Conservation (phyloP, 257 asterid species). For the Primulina tabacum region DNA sequence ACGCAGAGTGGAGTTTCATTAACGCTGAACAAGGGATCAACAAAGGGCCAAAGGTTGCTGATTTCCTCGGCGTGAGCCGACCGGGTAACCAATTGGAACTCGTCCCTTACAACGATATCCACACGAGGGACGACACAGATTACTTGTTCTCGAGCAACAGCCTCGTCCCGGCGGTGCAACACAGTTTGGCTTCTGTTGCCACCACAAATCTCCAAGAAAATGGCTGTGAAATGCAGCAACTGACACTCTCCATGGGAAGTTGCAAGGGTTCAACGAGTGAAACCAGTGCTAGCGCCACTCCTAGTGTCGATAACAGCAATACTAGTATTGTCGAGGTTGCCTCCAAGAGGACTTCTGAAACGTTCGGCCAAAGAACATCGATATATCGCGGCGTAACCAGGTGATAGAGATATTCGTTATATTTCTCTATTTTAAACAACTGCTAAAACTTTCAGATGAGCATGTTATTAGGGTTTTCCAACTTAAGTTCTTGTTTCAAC, state of each 20-base stretch:
- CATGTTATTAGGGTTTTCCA: too few species aligned
- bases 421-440: too few species aligned
- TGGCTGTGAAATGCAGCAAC: constrained; percentile 36
- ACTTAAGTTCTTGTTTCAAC: too few species aligned
- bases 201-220: constrained; percentile 41
- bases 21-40: constrained; percentile 27
- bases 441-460: too few species aligned
- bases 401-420: constrained; percentile 12
- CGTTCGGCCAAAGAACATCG: constrained; percentile 54
- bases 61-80: constrained; percentile 46
- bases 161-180: constrained; percentile 24
- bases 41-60: constrained; percentile 51
- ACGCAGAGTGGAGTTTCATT: constrained; percentile 47
- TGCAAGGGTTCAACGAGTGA: constrained; percentile 43
- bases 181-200: background rate
- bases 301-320: constrained; percentile 32
- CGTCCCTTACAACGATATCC: constrained; percentile 38
- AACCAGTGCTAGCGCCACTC: constrained; percentile 20
- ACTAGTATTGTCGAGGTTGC: constrained; percentile 45
- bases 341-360: constrained; percentile 42
- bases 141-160: constrained; percentile 36
- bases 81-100: constrained; percentile 34
- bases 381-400: constrained; percentile 56
- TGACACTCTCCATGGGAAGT: constrained; percentile 56
- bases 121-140: constrained; percentile 19